Conservation (phyloP, 129 eudicot genomes). For the Centaurea solstitialis region DNA sequence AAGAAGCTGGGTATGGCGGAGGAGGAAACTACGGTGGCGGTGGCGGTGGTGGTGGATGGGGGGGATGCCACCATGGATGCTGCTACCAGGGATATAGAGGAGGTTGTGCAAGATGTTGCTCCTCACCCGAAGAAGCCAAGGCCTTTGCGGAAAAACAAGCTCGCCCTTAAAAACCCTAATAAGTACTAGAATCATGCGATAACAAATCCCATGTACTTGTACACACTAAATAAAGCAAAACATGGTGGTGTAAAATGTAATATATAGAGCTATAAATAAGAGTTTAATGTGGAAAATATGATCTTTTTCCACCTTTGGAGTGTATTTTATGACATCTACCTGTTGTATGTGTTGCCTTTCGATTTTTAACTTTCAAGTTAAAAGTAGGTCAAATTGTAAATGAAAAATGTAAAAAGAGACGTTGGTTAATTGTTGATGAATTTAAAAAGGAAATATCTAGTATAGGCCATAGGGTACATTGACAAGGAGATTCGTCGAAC, state of each 20-base stretch:
- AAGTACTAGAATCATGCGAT: not conserved
- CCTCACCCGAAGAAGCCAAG: constrained; percentile 15
- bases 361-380: too few species aligned
- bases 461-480: too few species aligned
- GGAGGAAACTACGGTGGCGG: constrained; percentile 9
- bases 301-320: constrained; percentile 17
- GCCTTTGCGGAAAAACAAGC: constrained; percentile 17
- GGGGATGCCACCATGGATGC: constrained; percentile 18
- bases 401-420: too few species aligned
- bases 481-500: too few species aligned
- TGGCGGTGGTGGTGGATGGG: not conserved
- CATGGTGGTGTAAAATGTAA: constrained; percentile 23
- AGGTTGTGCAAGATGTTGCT: constrained; percentile 5
- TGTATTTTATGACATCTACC: too few species aligned
- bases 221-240: not conserved
- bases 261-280: not conserved
- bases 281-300: constrained; percentile 14
- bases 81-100: constrained; percentile 3
- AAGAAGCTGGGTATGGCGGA: not conserved
- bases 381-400: too few species aligned
- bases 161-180: constrained; percentile 5
- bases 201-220: constrained; percentile 22
- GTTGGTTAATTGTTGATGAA: too few species aligned
- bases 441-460: too few species aligned
- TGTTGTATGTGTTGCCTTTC: too few species aligned